Conservation (phyloP, 2,329 filamentous ascomycete genomes). For the Magnaporthales sp. region DNA sequence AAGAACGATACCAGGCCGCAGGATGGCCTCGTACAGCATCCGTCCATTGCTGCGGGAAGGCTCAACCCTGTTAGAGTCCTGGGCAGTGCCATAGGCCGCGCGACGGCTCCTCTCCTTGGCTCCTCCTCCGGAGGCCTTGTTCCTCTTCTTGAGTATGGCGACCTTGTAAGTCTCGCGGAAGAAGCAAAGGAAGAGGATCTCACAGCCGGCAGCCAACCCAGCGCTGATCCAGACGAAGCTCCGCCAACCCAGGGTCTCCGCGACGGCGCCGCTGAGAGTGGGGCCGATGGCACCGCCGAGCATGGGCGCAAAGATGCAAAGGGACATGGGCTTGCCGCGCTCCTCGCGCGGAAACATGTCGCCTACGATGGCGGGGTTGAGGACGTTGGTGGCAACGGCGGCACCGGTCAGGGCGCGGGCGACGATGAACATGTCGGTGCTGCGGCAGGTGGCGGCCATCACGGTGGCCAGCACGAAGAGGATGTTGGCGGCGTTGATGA, state of each 20-base stretch:
- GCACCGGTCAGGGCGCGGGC: constrained; percentile 58
- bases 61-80: background rate
- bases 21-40: constrained; percentile 30
- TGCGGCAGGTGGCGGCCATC: constrained; percentile 21
- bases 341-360: constrained; percentile 51
- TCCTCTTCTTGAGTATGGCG: constrained; percentile 30
- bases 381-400: constrained; percentile 55
- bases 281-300: constrained; percentile 23
- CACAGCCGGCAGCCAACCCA: constrained; percentile 13
- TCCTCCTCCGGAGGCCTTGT: constrained; percentile 6
- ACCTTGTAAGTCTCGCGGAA: constrained; percentile 29
- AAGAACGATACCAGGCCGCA: constrained; percentile 39
- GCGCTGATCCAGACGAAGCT: constrained; percentile 22
- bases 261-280: constrained; percentile 22
- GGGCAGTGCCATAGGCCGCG: background rate
- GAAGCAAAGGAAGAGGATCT: constrained; percentile 15
- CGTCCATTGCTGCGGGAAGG: constrained; percentile 20
- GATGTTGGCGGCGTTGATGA: constrained; percentile 44
- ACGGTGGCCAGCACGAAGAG: constrained; percentile 41
- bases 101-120: constrained; percentile 22
- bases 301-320: constrained; percentile 18
- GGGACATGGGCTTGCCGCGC: constrained; percentile 42
- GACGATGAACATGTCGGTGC: constrained; percentile 51
- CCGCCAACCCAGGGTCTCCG: constrained; percentile 23
- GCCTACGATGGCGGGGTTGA: constrained; percentile 55